These are phyloP conservation scores for Purpureocillium lavendulum DNA, from an alignment of 2,329 filamentous ascomycete genomes.

Conservation along the genomic window DNA sequence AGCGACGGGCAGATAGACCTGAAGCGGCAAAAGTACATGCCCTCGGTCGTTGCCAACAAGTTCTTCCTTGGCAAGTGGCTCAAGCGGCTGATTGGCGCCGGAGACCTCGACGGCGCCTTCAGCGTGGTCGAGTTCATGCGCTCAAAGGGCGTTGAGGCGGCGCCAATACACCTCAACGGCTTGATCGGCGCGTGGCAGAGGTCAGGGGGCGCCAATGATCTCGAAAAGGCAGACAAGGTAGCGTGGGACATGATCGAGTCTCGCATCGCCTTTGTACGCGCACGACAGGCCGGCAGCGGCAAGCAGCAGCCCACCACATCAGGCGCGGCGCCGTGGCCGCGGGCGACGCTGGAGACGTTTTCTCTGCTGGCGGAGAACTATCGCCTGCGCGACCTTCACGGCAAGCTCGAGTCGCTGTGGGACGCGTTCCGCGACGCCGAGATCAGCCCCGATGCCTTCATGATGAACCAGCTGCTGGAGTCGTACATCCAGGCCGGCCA, in stretches of 20 bases:
- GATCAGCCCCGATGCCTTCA: slow-evolving; percentile 61
- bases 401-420: slow-evolving; percentile 51
- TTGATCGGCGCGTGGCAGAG: slow-evolving; percentile 73
- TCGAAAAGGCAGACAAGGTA: slow-evolving; percentile 56
- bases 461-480: slow-evolving; percentile 72
- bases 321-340: slow-evolving; percentile 27
- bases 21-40: slow-evolving; percentile 33
- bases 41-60: slow-evolving; percentile 52
- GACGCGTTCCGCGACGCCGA: slow-evolving; percentile 53
- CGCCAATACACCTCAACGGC: slow-evolving; percentile 72
- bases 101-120: slow-evolving; percentile 61
- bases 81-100: slow-evolving; percentile 69
- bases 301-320: slow-evolving; percentile 1
- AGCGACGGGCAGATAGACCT: slow-evolving; percentile 47
- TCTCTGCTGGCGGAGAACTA: slow-evolving; percentile 67
- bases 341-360: slow-evolving; percentile 71
- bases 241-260: slow-evolving; percentile 71
- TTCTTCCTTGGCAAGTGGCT: slow-evolving; percentile 88
- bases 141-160: slow-evolving; percentile 55
- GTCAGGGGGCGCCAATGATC: slow-evolving; percentile 42
- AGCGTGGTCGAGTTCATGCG: slow-evolving; percentile 72
- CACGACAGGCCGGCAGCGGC: slow-evolving; percentile 21
- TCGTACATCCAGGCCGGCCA: slow-evolving; percentile 54
- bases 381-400: slow-evolving; percentile 49
- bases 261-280: slow-evolving; percentile 54